phyloP scores from a whole-genome alignment of 306 rosid genomes.

The Gastrolobium villosum region DNA sequence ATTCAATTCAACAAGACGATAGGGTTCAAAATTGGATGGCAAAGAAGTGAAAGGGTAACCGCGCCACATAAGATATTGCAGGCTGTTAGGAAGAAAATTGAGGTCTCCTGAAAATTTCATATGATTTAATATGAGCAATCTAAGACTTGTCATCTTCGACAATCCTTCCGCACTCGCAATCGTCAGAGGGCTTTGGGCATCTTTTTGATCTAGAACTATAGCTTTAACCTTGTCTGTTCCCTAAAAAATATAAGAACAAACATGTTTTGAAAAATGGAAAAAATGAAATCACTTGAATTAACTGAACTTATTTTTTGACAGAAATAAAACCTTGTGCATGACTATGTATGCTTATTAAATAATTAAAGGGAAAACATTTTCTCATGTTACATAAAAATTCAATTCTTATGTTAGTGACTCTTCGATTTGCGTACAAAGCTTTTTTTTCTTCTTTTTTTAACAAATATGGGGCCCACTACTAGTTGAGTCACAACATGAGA shows the following conservation, averaged over 20 bases:
- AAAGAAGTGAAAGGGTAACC: slow-evolving; percentile 28
- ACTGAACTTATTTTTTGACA: neutral
- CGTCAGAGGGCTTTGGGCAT: neutral
- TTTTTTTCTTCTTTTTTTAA: no score
- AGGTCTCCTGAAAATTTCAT: neutral
- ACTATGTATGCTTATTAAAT: no score
- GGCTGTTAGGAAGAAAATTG: neutral
- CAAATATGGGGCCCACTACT: no score
- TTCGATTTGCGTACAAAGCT: no score
- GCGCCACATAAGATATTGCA: slow-evolving; percentile 23
- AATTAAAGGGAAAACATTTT: no score
- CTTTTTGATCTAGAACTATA: slow-evolving; percentile 22
- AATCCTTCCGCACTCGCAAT: neutral
- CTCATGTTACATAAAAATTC: no score
- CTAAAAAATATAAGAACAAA: neutral
- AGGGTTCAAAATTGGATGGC: neutral
- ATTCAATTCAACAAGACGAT: neutral
- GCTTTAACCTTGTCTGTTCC: neutral
- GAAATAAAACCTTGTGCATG: neutral
- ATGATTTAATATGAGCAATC: slow-evolving; percentile 1
- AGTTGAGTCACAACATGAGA: no score
- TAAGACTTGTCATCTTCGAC: neutral
- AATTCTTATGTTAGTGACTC: no score
- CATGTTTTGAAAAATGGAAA: neutral
- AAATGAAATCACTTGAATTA: neutral